Evolutionary conservation across 305 asterid genomes (phyloP), one percentile per base, ranked within the genome.

Genomic region (Plantago coronopus): DNA sequence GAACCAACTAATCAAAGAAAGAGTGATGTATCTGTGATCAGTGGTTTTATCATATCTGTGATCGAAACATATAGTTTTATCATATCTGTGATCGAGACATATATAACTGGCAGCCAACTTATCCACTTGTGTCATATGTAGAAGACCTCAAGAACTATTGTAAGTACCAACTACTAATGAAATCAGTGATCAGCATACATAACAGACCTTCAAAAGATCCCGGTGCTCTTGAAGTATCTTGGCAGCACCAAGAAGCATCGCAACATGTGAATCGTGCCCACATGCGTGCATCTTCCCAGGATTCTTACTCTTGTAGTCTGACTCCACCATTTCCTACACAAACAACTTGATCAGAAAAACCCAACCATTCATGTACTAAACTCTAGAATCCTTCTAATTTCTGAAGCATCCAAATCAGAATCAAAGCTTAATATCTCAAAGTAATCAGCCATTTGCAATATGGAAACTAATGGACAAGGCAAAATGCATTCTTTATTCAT

Each of bases 191-290:
- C 34, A 63, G 63, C 27, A 25, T 62, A 17, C 59, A 64, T 69
- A 56, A 62, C 49, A 46, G 68, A 86, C 97, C 96, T 83, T 76
- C 48, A 86, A 48, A 58, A 70, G 16, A 34, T 80, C 45, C 1
- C 76, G 80, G 72, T 91, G 84, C 61, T 83, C 81, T 66, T 76
- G 95, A 69, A 91, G 95, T 66, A 91, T 86, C 71, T 78, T 93
- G 12, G 98, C 97, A 40, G 97, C 98, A 49, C 98, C 98, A 47
- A 93, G 95, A 68, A 93, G 96, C 95, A 93, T 93, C 12, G 97
- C 82, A 42, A 80, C 84, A 74, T 93, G 98, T 48, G 98, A 84
- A 82, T 93, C 98, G 62, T 89, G 98, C 40, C 98, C 98, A 71
- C 98, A 93, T 57, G 96, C 96, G 56, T 89, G 98, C 98, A 93